Evolutionary conservation across 1,139 yeast species (phyloP).

Genomic region (Kazachstania sp.): DNA sequence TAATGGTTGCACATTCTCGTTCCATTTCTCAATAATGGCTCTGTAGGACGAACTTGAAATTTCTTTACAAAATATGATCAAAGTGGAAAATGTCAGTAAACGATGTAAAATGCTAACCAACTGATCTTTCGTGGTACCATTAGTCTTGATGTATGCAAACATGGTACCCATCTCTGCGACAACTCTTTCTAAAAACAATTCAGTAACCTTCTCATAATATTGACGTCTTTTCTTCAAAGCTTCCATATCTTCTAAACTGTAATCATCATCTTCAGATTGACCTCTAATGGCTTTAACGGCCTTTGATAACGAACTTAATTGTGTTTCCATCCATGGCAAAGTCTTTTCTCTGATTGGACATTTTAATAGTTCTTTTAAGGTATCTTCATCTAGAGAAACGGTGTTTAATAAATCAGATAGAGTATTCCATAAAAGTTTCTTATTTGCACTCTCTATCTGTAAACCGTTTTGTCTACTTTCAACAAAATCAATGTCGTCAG

Average conservation of each 20-base stretch:
- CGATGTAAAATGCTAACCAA: conserved; percentile 35
- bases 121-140: conserved; percentile 25
- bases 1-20: conserved; percentile 14
- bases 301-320: conserved; percentile 50
- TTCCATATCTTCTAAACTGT: conserved; percentile 56
- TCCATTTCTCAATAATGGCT: conserved; percentile 33
- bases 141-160: conserved; percentile 35
- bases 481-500: conserved; percentile 59
- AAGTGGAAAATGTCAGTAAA: conserved; percentile 49
- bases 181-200: conserved; percentile 45
- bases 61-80: conserved; percentile 59
- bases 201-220: conserved; percentile 51
- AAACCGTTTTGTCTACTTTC: conserved; percentile 75
- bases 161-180: conserved; percentile 39
- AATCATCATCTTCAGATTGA: conserved; percentile 34
- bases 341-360: conserved; percentile 44
- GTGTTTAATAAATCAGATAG: conserved; percentile 59
- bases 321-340: conserved; percentile 45
- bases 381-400: conserved; percentile 53
- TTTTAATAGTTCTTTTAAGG: conserved; percentile 41
- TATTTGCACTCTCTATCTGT: conserved; percentile 77
- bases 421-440: conserved; percentile 62
- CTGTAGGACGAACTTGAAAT: conserved; percentile 39
- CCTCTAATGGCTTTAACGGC: conserved; percentile 58
- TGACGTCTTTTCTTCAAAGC: conserved; percentile 64